Conservation (phyloP, 2,329 filamentous ascomycete species). For the Alternaria brassicicola region DNA sequence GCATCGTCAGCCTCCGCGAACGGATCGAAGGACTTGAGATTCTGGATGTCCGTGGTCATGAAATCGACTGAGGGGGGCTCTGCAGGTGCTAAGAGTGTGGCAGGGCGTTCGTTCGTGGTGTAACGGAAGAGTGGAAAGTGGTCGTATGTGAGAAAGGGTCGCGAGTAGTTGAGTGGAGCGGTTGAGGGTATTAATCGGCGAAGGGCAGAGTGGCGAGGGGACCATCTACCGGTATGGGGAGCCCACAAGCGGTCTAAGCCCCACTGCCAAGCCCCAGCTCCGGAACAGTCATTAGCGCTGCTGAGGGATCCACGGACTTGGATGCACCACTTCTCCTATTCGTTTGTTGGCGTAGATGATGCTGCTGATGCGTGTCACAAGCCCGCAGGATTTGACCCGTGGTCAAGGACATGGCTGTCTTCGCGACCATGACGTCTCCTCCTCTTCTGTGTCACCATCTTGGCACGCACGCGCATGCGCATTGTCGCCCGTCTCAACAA, state of each 20-base stretch:
- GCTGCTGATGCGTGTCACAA: background rate
- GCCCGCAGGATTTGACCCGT: background rate
- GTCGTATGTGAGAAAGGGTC: constrained; percentile 6
- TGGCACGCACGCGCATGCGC: background rate
- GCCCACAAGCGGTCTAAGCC: constrained; percentile 14
- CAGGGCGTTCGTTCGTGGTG: constrained; percentile 12
- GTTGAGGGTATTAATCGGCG: constrained; percentile 11
- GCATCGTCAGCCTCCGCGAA: constrained; percentile 99
- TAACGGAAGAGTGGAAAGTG: constrained; percentile 7
- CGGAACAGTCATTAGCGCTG: constrained; percentile 5
- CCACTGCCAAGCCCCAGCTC: constrained; percentile 10
- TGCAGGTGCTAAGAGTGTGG: constrained; percentile 23
- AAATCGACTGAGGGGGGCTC: constrained; percentile 41
- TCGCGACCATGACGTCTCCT: background rate
- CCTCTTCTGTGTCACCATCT: background rate
- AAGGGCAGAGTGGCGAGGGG: constrained; percentile 16
- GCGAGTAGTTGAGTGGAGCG: background rate
- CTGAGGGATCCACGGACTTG: background rate
- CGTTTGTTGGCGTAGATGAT: background rate
- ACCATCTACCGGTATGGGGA: background rate
- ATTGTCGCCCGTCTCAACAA: constrained; percentile 1
- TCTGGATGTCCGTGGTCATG: constrained; percentile 55
- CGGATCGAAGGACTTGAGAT: constrained; percentile 69
- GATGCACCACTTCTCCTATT: background rate
- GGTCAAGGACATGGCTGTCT: background rate